These are phyloP conservation scores for Coprinopsis marcescibilis DNA, from an alignment of 768 basidiomycete genomes.

Conservation along the genomic window DNA sequence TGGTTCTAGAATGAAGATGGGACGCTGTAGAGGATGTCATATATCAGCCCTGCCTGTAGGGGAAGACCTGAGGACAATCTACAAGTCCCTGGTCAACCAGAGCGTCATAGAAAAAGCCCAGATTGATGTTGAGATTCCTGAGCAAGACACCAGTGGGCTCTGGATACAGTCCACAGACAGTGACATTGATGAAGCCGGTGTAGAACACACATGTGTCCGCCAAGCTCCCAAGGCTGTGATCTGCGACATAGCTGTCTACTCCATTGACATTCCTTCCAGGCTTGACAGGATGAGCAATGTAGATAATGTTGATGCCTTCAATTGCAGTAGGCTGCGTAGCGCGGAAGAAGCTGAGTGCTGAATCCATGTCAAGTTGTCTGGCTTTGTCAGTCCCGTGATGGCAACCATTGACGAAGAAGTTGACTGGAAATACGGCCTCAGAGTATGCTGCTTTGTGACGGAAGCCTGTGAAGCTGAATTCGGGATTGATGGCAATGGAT, in stretches of 20 bases:
- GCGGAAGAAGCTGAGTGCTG: conserved; percentile 14
- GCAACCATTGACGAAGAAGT: conserved; percentile 17
- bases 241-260: conserved; percentile 12
- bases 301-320: neutral
- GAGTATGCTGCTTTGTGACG: conserved; percentile 14
- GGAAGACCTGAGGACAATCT: conserved; percentile 9
- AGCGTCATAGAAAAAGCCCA: conserved; percentile 5
- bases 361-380: conserved; percentile 10
- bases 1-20: too few relatives aligned
- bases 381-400: conserved; percentile 1
- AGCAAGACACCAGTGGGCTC: conserved; percentile 14
- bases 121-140: conserved; percentile 12
- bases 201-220: conserved; percentile 14
- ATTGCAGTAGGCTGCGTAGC: conserved; percentile 1
- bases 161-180: conserved; percentile 15
- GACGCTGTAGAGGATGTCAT: too few relatives aligned
- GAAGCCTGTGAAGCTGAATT: conserved; percentile 12
- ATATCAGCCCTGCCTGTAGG: too few relatives aligned
- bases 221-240: conserved; percentile 9
- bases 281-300: conserved; percentile 8
- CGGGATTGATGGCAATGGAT: conserved; percentile 16
- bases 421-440: conserved; percentile 12
- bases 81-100: neutral
- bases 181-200: conserved; percentile 13
- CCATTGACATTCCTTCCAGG: conserved; percentile 14